Percentiles rank a stretch among this genome's conserved stretches.
These are phyloP conservation scores for Aspergillus nanangensis DNA, from an alignment of 495 filamentous ascomycete genomes.

Conservation along the genomic window DNA sequence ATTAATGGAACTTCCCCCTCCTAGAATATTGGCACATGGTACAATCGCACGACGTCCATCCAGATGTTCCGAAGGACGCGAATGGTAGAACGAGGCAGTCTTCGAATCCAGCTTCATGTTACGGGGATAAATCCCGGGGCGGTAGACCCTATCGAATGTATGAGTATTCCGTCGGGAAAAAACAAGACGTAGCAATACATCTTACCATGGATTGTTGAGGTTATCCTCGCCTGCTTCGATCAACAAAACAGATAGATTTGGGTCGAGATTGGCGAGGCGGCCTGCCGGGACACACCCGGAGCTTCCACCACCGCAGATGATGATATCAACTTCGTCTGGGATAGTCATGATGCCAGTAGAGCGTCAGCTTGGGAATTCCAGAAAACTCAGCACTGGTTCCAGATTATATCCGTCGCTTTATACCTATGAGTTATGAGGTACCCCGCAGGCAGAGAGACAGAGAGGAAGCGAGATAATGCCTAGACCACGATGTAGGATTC, in stretches of 20 bases:
- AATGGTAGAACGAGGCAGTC: constrained; percentile 82
- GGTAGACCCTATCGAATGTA: constrained; percentile 53
- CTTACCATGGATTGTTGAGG: constrained; percentile 71
- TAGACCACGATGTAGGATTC: no score
- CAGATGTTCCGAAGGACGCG: constrained; percentile 67
- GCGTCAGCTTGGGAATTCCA: no score
- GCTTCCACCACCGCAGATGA: constrained; percentile 72
- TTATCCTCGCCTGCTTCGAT: constrained; percentile 79
- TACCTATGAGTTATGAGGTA: no score
- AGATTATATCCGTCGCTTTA: no score
- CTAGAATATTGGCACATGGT: constrained; percentile 73
- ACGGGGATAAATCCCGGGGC: constrained; percentile 71
- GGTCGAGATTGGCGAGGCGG: constrained; percentile 73
- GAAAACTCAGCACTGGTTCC: no score
- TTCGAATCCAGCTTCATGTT: constrained; percentile 85
- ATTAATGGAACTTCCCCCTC: constrained; percentile 77
- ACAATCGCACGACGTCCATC: constrained; percentile 70
- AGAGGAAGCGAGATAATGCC: no score
- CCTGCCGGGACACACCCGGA: constrained; percentile 75
- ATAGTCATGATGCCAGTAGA: constrained; percentile 32
- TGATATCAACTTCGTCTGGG: constrained; percentile 74
- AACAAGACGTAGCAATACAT: no score
- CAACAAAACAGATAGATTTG: constrained; percentile 72
- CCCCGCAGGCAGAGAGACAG: no score
- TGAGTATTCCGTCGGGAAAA: neutral